Evolutionary conservation across 495 filamentous ascomycete genomes (phyloP), one percentile per base, ranked within the genome.

Genomic region (Cladorrhinum samala): DNA sequence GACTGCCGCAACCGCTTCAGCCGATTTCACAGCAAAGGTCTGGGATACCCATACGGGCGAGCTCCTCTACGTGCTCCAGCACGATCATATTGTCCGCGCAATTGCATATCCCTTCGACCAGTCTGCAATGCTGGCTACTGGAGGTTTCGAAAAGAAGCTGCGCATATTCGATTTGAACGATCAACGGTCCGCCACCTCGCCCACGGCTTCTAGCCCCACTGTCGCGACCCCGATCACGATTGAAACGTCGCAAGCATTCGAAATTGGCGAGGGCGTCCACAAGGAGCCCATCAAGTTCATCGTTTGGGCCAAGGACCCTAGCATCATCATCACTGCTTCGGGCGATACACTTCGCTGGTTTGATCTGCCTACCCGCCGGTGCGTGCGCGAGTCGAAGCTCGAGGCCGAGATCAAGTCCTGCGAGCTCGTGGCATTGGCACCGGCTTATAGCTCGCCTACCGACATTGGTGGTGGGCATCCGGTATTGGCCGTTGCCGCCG

Each of bases 41-140:
- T 98, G 93, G 93, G 93, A 98, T 62, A 96, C 93, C 5, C 86
- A 91, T 60, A 91, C 87, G 3, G 93, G 93, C 58, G 94, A 96
- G 76, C 85, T 87, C 38, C 78, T 95, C 24, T 87, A 86, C 65
- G 88, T 90, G 5, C 82, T 98, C 20, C 82, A 89, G 59, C 94
- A 97, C 69, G 79, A 88, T 50, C 94, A 97, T 68, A 95, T 98
- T 57, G 91, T 95, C 54, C 89, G 93, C 48, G 88, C 94, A 6
- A 83, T 96, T 27, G 90, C 91, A 9, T 96, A 96, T 58, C 88
- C 91, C 20, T 81, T 83, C n/a, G 82, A 82, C 39, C 86, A 87
- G 13, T 82, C 85, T 44, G 80, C 87, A 19, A 80, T 97, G 43
- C 65, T 84, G 46, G 93, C 93, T 17, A 97, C 93, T 2, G 93